These are phyloP conservation scores for Alectoria sarmentosa DNA, from an alignment of 495 filamentous ascomycete genomes.

Conservation along the genomic window DNA sequence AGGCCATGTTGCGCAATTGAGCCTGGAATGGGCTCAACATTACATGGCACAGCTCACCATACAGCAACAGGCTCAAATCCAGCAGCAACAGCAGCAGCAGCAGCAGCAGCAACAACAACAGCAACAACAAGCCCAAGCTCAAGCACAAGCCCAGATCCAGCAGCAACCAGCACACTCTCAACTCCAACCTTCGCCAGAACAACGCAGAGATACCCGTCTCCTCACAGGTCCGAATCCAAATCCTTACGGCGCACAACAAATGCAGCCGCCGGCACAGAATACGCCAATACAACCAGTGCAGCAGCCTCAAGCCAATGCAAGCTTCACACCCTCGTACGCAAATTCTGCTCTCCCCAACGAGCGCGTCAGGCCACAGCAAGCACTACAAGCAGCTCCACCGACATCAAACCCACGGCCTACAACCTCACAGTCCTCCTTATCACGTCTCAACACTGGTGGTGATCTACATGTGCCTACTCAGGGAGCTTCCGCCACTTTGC, in stretches of 20 bases:
- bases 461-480: constrained; percentile 46
- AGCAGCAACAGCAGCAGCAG: constrained; percentile 46
- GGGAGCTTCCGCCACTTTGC: constrained; percentile 32
- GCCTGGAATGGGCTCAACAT: constrained; percentile 70
- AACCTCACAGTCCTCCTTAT: constrained; percentile 36
- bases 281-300: constrained; percentile 16
- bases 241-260: constrained; percentile 31
- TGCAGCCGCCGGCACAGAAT: constrained; percentile 23
- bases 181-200: constrained; percentile 29
- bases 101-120: constrained; percentile 35
- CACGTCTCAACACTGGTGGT: constrained; percentile 52
- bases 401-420: constrained; percentile 33
- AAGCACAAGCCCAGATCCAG: constrained; percentile 32
- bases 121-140: constrained; percentile 43
- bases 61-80: constrained; percentile 39
- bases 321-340: constrained; percentile 34
- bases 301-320: constrained; percentile 16
- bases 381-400: constrained; percentile 25
- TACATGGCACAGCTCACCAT: constrained; percentile 43
- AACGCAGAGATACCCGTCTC: constrained; percentile 30
- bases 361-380: constrained; percentile 30
- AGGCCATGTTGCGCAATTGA: constrained; percentile 52
- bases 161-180: constrained; percentile 37
- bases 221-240: constrained; percentile 34
- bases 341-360: constrained; percentile 27